phyloP scores from a whole-genome alignment of 176 grass and related monocot species.

The Lolium multiflorum region DNA sequence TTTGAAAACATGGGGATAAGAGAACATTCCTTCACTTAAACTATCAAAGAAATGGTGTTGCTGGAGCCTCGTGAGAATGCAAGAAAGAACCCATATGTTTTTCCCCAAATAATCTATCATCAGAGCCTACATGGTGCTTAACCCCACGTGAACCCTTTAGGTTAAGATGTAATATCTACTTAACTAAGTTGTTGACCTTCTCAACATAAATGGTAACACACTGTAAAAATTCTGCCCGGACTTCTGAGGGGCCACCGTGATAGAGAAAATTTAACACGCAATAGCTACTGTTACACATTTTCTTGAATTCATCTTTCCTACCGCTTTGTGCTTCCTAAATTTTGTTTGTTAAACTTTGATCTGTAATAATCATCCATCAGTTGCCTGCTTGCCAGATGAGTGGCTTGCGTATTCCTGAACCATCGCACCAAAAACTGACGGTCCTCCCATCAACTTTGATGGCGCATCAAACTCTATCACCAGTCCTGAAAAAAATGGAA shows the following conservation, averaged over 20 bases:
- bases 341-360: neutral
- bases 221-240: neutral
- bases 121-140: neutral
- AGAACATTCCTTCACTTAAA: too few relatives aligned
- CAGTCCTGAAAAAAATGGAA: conserved; percentile 53
- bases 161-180: neutral
- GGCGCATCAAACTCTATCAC: conserved; percentile 82
- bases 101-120: too few relatives aligned
- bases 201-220: neutral
- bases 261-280: neutral
- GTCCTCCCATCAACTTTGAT: conserved; percentile 65
- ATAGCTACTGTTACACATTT: neutral
- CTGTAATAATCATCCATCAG: conserved; percentile 16
- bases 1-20: too few relatives aligned
- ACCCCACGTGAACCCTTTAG: neutral
- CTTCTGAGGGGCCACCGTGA: neutral
- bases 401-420: conserved; percentile 85
- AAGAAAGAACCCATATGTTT: too few relatives aligned
- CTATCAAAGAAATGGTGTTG: too few relatives aligned
- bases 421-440: conserved; percentile 69
- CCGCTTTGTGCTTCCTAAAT: neutral
- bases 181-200: neutral
- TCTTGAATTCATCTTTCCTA: neutral
- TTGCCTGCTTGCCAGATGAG: conserved; percentile 50
- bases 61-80: too few relatives aligned